Evolutionary conservation across 2,329 filamentous ascomycete genomes (phyloP), one percentile per base, ranked within the genome.

Genomic region (Aspergillus latus): DNA sequence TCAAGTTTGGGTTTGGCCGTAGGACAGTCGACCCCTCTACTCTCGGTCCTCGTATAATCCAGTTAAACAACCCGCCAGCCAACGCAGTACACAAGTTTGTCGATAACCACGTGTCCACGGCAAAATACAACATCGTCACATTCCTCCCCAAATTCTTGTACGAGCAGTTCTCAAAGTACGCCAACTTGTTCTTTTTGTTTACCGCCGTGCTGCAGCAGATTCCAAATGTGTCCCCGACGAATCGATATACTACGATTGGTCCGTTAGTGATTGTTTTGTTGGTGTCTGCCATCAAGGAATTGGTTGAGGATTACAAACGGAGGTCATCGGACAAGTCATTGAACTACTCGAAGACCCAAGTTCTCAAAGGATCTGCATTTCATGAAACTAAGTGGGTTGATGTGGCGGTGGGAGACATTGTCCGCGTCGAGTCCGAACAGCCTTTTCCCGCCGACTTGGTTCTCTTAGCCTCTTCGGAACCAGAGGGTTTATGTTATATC

Each of bases 181-280:
- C 94, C 80, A 99, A 99, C 76, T 77, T 99, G 69, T 99, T 99
- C 81, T 99, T 99, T 88, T 84, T 99, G 72, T 97, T 99, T 75
- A 99, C 94, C 37, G 92, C 94, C 13, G 87, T 85, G 40, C 79
- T 99, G 45, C 94, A 99, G 78, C 94, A 99, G 74, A 96, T 99
- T 59, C 94, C 94, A 21, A 88, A 89, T 63, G 88, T 99, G 59
- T 96, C 92, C 34, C 94, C 95, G 6, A 99, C 94, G 8, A 97
- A 97, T 77, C 84, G 82, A 74, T 99, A 92, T 71, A 99, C 94
- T 5, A 99, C 95, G 37, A 97, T 99, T 70, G 93, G 89, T 5
- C 94, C 94, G n/a, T 82, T 99, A 57, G 81, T 88, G 52, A 86
- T 97, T 58, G 94, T 99, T 66, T 80, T 99, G 63, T 70, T 94